Base-by-base conservation (phyloP, 23 red algal species). In the Gracilaria vermiculophylla region DNA sequence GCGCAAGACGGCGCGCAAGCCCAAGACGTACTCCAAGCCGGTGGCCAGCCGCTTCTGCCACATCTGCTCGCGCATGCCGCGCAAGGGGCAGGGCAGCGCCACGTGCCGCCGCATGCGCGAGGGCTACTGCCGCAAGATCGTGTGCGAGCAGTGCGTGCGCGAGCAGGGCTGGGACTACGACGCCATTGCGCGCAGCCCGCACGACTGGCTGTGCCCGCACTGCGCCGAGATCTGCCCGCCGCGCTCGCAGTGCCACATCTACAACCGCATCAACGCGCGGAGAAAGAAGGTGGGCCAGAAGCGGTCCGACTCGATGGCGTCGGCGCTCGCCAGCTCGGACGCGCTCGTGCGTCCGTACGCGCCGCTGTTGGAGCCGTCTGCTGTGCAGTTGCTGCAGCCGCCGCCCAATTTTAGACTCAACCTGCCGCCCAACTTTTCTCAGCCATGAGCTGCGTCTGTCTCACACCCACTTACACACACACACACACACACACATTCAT, bases 31-130 rank as follows among this genome's bases (percentile, higher is more conserved):
- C 41, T 89, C 85, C 11, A 78, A 76, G 52, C 85, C 85, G 0
- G 72, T 89, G 11, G 85, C 85, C 14, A 73, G 62, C 16, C 90
- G 90, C 31, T 94, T 94, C 73, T 94, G 90, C 49, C 90, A 94
- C 47, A 77, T 94, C 29, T 94, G 90, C 71, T 80, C 69, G n/a
- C 65, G 90, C 25, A 94, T 78, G 60, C 90, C 79, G 3, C 33
- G 71, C 10, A 47, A 69, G 20, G 70, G 81, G 10, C 79, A 85
- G 21, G 81, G 72, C 0, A 77, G 73, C 49, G 81, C 79, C 9
- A 66, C 56, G 0, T 85, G 81, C 54, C 72, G 72, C 31, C 65
- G 74, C 24, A 78, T 85, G 81, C 54, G 52, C 25, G 70, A 78
- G 20, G 85, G 85, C 33, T 76, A 72, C 48, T 94, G 90, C 58